Evolutionary conservation across 1,139 yeast genomes (phyloP), one percentile per base, ranked within the genome.

Genomic region (Yamadazyma taylorii): DNA sequence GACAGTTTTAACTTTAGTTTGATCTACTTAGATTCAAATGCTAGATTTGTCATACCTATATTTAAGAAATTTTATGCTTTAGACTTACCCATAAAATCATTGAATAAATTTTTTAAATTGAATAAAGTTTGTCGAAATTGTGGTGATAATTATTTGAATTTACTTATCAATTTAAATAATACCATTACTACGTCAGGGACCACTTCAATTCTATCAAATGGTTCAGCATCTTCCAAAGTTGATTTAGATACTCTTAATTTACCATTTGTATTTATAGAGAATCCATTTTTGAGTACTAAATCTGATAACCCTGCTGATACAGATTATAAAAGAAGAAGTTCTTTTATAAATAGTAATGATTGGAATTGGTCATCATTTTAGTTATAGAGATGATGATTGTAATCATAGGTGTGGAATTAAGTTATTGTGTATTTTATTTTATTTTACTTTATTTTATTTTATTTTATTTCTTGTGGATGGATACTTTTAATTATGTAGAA

Each of bases 351-450:
- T 17, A 46, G 48, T 47, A 23, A 61, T 19, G 75, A 69, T 48
- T 70, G 76, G 76, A 64, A 63, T 23, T 70, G 76, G 75, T 68
- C 74, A 47, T 66, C 74, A 3, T 70, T 70, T 45, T 69, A 46
- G 48, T 7, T 8, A 5, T 24, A 24, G 8, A 24, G 12, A 24
- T 7, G 6, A 8, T 24, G 26, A 10, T 10, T 24, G 9, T 8
- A 10, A 24, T 7, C n/a, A n/a, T n/a, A n/a, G n/a, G n/a, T n/a
- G n/a, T n/a, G n/a, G n/a, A n/a, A n/a, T n/a, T n/a, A n/a, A n/a
- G n/a, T 19, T 19, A 19, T 19, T 19, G 21, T 19, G 21, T 19
- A 19, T 8, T 19, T 19, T 19, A n/a, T n/a, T n/a, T n/a, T n/a
- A n/a, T n/a, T n/a, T n/a, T n/a, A n/a, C n/a, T n/a, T n/a, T n/a